Percentiles rank a stretch among this genome's conserved stretches.
Evolutionary conservation across 495 filamentous ascomycete species (phyloP).

Genomic region (Penicillium desertorum): DNA sequence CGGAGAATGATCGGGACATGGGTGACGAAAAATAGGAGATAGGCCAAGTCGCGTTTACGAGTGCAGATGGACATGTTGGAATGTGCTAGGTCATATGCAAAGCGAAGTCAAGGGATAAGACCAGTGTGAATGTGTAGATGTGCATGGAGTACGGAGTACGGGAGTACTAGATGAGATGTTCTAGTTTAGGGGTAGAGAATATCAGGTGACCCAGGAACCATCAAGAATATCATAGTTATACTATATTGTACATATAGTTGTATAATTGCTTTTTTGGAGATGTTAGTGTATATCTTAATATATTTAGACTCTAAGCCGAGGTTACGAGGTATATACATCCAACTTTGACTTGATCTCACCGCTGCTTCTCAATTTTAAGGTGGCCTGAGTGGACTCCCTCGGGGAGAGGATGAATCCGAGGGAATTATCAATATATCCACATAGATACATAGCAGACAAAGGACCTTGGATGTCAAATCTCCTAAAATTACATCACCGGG

Average conservation of each 20-base stretch:
- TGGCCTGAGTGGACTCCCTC: neutral
- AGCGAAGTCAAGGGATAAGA: neutral
- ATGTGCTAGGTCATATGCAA: slow-evolving; percentile 11
- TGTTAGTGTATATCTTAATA: too few relatives aligned
- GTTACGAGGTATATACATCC: too few relatives aligned
- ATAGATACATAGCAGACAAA: neutral
- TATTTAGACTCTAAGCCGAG: too few relatives aligned
- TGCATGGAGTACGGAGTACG: neutral
- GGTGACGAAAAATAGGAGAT: slow-evolving; percentile 68
- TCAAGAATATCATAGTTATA: too few relatives aligned
- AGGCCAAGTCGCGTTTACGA: slow-evolving; percentile 57
- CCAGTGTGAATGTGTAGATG: neutral
- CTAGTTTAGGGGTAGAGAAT: too few relatives aligned
- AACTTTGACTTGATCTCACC: slow-evolving; percentile 3
- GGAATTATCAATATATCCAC: too few relatives aligned
- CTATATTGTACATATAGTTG: neutral
- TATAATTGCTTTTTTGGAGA: slow-evolving; percentile 1
- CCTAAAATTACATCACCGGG: neutral
- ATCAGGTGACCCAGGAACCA: slow-evolving; percentile 7
- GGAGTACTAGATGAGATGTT: too few relatives aligned
- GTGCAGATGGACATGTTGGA: slow-evolving; percentile 5
- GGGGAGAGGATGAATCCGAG: neutral
- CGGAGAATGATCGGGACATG: slow-evolving; percentile 68
- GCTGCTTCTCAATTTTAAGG: slow-evolving; percentile 3
- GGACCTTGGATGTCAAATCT: slow-evolving; percentile 1